These are phyloP conservation scores for Pichia heedii DNA, from an alignment of 805 yeast species.

Conservation along the genomic window DNA sequence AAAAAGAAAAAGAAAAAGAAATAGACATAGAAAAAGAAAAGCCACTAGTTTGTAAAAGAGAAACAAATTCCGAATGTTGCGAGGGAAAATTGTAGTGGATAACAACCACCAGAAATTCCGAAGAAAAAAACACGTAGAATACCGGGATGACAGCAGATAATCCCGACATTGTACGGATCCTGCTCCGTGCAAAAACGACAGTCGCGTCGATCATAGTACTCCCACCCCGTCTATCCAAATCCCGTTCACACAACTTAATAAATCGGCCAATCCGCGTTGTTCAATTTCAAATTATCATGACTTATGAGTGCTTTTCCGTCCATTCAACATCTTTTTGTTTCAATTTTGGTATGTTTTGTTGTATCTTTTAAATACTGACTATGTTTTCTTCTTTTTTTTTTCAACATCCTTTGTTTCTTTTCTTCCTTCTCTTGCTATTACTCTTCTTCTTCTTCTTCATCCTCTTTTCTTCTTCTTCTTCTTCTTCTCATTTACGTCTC, in stretches of 20 bases:
- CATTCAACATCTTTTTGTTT: neutral
- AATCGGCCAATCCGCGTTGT: neutral
- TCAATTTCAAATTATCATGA: neutral
- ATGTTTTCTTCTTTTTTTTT: no score
- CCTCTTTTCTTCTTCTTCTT: neutral
- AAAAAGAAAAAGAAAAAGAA: no score
- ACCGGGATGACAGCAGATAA: no score
- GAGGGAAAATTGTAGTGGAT: no score
- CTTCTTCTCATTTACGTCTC: neutral
- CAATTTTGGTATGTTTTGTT: no score
- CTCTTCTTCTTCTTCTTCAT: neutral
- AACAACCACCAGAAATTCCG: no score
- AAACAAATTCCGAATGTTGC: no score
- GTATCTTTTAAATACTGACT: no score
- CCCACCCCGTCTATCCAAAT: neutral
- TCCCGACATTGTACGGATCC: no score
- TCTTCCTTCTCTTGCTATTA: neutral
- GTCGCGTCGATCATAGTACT: neutral
- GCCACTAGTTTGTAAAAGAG: no score
- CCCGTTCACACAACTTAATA: neutral
- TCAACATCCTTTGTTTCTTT: neutral
- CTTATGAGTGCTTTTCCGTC: neutral
- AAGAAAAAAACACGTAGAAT: no score
- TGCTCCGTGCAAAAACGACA: neutral
- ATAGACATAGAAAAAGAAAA: no score